A percentile compares a stretch with the other conserved stretches of the same genome.
These are phyloP conservation scores for Patellifolia procumbens DNA, from an alignment of 179 eudicot species.

Conservation along the genomic window DNA sequence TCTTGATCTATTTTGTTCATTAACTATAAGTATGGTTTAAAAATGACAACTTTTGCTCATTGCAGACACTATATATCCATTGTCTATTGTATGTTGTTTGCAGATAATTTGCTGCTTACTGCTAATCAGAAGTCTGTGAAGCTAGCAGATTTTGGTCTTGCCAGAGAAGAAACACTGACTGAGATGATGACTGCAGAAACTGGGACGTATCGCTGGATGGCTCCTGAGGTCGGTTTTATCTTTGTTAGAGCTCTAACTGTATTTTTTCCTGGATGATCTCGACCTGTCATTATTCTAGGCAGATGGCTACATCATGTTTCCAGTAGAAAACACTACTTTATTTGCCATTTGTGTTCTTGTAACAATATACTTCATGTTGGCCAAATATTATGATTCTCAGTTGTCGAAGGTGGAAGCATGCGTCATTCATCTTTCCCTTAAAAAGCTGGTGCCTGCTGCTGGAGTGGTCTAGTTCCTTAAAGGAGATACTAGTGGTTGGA, in stretches of 20 bases:
- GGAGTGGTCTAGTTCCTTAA: neutral
- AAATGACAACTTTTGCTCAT: neutral
- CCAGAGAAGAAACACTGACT: constrained; percentile 94
- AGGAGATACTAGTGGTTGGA: neutral
- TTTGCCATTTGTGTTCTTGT: neutral
- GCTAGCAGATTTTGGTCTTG: constrained; percentile 99
- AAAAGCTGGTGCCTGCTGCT: neutral
- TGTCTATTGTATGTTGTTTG: constrained; percentile 29
- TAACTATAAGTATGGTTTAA: neutral
- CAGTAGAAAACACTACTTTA: neutral
- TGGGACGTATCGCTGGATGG: constrained; percentile 99
- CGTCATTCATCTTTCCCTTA: neutral
- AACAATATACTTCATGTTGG: neutral
- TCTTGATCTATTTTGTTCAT: neutral
- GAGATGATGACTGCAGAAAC: constrained; percentile 99
- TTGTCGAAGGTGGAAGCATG: neutral
- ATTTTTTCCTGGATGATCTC: neutral
- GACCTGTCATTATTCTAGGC: neutral
- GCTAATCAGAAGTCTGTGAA: constrained; percentile 84
- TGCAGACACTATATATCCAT: constrained; percentile 16
- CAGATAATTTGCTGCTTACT: constrained; percentile 97
- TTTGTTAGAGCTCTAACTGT: neutral
- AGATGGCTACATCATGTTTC: constrained; percentile 6
- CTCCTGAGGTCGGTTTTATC: constrained; percentile 81
- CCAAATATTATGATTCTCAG: neutral